Percentiles rank a stretch among this genome's conserved stretches.
These are phyloP conservation scores for Hypericum androsaemum DNA, from an alignment of 345 rosid genomes.

Conservation along the genomic window DNA sequence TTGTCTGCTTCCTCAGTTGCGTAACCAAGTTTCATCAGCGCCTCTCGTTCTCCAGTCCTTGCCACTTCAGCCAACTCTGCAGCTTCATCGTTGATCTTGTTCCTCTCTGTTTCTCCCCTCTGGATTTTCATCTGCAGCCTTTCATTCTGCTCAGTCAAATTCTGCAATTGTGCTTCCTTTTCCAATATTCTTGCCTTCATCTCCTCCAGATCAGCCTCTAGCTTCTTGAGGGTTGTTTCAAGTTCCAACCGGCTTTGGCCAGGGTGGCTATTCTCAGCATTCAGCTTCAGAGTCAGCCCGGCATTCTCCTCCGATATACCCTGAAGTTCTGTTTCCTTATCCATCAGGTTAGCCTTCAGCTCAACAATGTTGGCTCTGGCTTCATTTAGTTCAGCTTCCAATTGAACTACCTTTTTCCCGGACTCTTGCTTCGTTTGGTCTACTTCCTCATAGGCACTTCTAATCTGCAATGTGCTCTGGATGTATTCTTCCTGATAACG, in stretches of 20 bases:
- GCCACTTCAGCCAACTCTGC: conserved; percentile 35
- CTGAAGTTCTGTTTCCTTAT: not conserved
- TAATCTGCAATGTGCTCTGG: conserved; percentile 72
- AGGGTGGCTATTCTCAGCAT: conserved; percentile 21
- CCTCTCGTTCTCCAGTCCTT: conserved; percentile 50
- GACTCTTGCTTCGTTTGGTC: conserved; percentile 48
- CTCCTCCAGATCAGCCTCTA: conserved; percentile 43
- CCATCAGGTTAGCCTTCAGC: conserved; percentile 3
- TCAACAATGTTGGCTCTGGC: conserved; percentile 33
- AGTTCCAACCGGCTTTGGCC: conserved; percentile 33
- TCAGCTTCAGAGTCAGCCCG: conserved; percentile 33
- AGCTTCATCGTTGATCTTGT: conserved; percentile 33
- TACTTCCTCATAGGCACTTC: conserved; percentile 70
- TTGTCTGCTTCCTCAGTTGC: conserved; percentile 63
- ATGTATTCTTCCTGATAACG: conserved; percentile 87
- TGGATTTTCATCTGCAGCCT: conserved; percentile 43
- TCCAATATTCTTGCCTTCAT: conserved; percentile 39
- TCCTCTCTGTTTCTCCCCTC: conserved; percentile 40
- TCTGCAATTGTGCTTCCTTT: conserved; percentile 44
- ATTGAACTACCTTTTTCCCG: conserved; percentile 40
- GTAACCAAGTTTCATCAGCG: conserved; percentile 46
- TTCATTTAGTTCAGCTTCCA: conserved; percentile 44
- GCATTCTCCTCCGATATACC: not conserved
- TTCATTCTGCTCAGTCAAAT: conserved; percentile 39
- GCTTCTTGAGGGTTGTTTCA: conserved; percentile 39